A percentile compares a stretch with the other conserved stretches of the same genome.
These are phyloP conservation scores for Coemansia sp. DNA, from an alignment of 192 early-diverging fungal species.

Conservation along the genomic window DNA sequence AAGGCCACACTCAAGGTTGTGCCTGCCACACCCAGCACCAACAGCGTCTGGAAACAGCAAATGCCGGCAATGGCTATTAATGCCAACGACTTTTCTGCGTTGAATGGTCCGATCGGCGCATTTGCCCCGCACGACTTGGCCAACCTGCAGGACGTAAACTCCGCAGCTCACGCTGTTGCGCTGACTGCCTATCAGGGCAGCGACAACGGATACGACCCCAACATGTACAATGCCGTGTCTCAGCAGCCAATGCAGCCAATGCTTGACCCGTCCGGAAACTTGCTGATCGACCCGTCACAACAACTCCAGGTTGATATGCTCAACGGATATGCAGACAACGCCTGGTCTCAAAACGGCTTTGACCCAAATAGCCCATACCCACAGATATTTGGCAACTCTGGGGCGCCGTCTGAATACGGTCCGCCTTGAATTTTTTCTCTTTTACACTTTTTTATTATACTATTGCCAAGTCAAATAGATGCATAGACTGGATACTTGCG, in stretches of 20 bases:
- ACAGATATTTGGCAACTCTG: slow-evolving; percentile 10
- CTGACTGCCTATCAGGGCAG: background rate
- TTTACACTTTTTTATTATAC: background rate
- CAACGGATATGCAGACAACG: slow-evolving; percentile 1
- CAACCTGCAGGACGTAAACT: background rate
- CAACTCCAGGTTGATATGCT: slow-evolving; percentile 4
- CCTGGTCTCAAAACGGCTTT: slow-evolving; percentile 7
- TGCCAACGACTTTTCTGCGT: background rate
- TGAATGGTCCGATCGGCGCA: background rate
- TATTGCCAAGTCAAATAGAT: background rate
- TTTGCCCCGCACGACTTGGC: background rate
- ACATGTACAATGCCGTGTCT: background rate
- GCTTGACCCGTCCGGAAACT: background rate
- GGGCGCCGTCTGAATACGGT: slow-evolving; percentile 14
- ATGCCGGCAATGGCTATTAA: background rate
- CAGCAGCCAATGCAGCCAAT: slow-evolving; percentile 1
- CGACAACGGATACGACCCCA: background rate
- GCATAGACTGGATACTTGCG: background rate
- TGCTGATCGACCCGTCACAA: slow-evolving; percentile 3
- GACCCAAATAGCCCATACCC: slow-evolving; percentile 10
- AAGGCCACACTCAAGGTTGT: background rate
- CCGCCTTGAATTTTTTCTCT: slow-evolving; percentile 1
- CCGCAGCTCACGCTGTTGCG: background rate
- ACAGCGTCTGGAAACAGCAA: background rate
- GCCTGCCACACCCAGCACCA: background rate